A percentile compares a stretch with the other conserved stretches of the same genome.
Evolutionary conservation across 2,329 filamentous ascomycete genomes (phyloP).

Genomic region (Arthrobotrys iridis): DNA sequence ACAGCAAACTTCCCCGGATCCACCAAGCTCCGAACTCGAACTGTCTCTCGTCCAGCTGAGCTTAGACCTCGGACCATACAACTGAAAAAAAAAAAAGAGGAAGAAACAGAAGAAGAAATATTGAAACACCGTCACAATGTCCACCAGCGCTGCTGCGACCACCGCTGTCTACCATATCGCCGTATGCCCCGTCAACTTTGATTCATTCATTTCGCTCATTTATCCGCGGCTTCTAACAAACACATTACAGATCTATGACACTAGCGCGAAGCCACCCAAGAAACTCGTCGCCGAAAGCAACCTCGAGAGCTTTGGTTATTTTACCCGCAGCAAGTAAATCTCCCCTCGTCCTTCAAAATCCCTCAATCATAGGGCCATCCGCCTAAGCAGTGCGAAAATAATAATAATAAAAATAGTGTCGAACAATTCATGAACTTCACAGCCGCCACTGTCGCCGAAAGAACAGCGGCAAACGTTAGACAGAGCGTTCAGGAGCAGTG

Average conservation of each 20-base stretch:
- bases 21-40: constrained; percentile 4
- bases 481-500: constrained; percentile 87
- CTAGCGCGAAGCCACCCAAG: constrained; percentile 24
- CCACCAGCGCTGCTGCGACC: constrained; percentile 30
- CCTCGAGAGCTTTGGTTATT: constrained; percentile 42
- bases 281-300: constrained; percentile 37
- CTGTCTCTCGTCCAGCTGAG: not conserved
- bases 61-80: not conserved
- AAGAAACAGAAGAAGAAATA: no score
- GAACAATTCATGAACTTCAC: constrained; percentile 83
- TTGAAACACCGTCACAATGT: constrained; percentile 17
- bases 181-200: constrained; percentile 6
- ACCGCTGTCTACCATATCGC: constrained; percentile 48
- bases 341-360: not conserved
- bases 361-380: constrained; percentile 1
- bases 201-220: not conserved
- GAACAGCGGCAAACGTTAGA: constrained; percentile 80
- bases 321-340: constrained; percentile 40
- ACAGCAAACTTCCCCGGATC: not conserved
- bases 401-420: constrained; percentile 62
- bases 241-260: constrained; percentile 33
- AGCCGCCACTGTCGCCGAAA: constrained; percentile 85
- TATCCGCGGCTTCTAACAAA: not conserved
- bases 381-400: no score
- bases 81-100: not conserved